phyloP scores from a whole-genome alignment of 2,329 filamentous ascomycete species.

The Botrytis squamosa region DNA sequence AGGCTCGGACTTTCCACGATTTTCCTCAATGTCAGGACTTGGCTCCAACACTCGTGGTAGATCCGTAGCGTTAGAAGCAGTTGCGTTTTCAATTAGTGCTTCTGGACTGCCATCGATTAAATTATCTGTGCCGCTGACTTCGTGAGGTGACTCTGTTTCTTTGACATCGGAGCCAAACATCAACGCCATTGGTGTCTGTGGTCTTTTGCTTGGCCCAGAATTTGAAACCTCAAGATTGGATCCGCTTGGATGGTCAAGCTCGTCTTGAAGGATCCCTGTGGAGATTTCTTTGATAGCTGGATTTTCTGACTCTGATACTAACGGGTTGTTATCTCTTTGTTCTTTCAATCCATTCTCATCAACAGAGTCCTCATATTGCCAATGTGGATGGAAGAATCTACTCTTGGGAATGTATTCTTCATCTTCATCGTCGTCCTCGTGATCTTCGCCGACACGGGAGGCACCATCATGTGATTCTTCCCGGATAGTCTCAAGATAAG shows the following conservation, averaged over 20 bases:
- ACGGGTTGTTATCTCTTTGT: neutral
- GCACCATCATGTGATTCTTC: conserved; percentile 8
- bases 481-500: conserved; percentile 19
- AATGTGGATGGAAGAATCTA: conserved; percentile 14
- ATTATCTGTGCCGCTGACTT: conserved; percentile 22
- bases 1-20: neutral
- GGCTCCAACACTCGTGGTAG: conserved; percentile 7
- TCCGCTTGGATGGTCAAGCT: neutral
- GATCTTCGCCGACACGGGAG: neutral
- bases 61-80: conserved; percentile 17
- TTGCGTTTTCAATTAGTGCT: neutral
- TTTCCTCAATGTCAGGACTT: neutral
- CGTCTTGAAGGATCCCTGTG: neutral
- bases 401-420: conserved; percentile 6
- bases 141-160: conserved; percentile 21
- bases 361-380: neutral
- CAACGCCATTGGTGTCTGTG: conserved; percentile 6
- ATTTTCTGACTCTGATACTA: neutral
- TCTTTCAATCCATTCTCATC: neutral
- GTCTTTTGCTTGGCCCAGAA: neutral
- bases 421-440: neutral
- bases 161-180: neutral
- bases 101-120: conserved; percentile 16
- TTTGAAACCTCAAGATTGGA: neutral
- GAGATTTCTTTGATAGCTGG: neutral